A percentile compares a stretch with the other conserved stretches of the same genome.
Conservation (phyloP, 78 protist species). For the Polysphondylium violaceum region DNA sequence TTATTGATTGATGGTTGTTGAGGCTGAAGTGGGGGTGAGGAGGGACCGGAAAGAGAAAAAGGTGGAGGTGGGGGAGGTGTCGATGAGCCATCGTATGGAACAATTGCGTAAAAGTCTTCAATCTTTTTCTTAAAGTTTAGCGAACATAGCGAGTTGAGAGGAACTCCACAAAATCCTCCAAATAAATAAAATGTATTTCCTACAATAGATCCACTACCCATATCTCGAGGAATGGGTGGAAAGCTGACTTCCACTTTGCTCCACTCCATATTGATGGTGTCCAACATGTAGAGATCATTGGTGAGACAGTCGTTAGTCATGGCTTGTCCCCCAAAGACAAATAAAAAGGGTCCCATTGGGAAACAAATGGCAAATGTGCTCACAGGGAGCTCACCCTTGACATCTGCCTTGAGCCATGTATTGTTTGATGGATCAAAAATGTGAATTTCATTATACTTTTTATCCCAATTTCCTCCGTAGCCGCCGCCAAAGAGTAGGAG, state of each 20-base stretch:
- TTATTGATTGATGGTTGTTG: too few species aligned
- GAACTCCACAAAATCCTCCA: slow-evolving; percentile 48
- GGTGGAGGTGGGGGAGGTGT: too few species aligned
- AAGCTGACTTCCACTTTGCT: slow-evolving; percentile 3
- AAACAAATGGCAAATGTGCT: slow-evolving; percentile 56
- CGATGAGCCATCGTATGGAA: too few species aligned
- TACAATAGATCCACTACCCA: slow-evolving; percentile 52
- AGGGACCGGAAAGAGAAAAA: too few species aligned
- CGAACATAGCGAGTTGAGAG: too few species aligned
- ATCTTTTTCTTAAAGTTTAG: too few species aligned
- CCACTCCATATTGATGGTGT: slow-evolving; percentile 69
- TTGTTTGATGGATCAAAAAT: slow-evolving; percentile 54
- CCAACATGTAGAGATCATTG: slow-evolving; percentile 66
- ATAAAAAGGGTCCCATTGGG: slow-evolving; percentile 45
- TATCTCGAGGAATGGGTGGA: slow-evolving; percentile 74
- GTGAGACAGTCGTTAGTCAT: slow-evolving; percentile 24
- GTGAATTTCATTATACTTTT: slow-evolving; percentile 72
- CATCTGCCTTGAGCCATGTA: slow-evolving; percentile 33
- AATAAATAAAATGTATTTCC: slow-evolving; percentile 57
- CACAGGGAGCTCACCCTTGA: slow-evolving; percentile 62
- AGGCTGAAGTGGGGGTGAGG: too few species aligned
- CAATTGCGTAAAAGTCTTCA: too few species aligned
- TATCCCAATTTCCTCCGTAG: slow-evolving; percentile 51
- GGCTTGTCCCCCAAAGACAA: slow-evolving; percentile 79
- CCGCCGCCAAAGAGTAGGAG: slow-evolving; percentile 80